Evolutionary conservation across 805 yeast genomes (phyloP).

Genomic region (Wickerhamiella sergipiensis): DNA sequence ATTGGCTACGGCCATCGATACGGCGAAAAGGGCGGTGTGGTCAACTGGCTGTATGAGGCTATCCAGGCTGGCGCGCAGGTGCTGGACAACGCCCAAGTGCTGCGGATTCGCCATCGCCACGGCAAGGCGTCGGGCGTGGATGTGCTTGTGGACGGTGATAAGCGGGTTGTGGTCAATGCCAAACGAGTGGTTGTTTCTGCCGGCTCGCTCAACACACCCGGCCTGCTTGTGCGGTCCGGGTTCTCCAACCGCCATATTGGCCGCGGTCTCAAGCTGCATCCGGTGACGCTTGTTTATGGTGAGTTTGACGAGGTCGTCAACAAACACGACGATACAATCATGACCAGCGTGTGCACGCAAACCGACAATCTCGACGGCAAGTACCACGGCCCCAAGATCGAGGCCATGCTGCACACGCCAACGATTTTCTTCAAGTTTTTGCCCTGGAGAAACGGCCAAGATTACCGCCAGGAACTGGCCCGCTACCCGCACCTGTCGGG

Average conservation of each 20-base stretch:
- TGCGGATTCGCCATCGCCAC: constrained; percentile 26
- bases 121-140: constrained; percentile 35
- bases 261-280: constrained; percentile 37
- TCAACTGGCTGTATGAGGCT: constrained; percentile 38
- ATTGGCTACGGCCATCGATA: constrained; percentile 37
- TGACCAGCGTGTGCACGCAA: constrained; percentile 36
- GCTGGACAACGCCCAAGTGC: constrained; percentile 33
- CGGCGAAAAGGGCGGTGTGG: constrained; percentile 39
- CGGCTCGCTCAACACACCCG: constrained; percentile 39
- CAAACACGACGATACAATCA: constrained; percentile 31
- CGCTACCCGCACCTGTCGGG: constrained; percentile 29
- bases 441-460: constrained; percentile 32
- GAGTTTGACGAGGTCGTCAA: constrained; percentile 30
- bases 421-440: constrained; percentile 25
- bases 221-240: constrained; percentile 33
- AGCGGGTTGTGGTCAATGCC: constrained; percentile 26
- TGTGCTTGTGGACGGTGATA: constrained; percentile 24
- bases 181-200: constrained; percentile 33
- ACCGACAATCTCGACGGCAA: constrained; percentile 38
- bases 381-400: constrained; percentile 41
- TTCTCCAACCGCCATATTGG: constrained; percentile 41
- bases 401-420: constrained; percentile 36
- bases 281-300: constrained; percentile 31
- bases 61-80: constrained; percentile 33
- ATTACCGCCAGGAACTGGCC: constrained; percentile 24